A percentile compares a stretch with the other conserved stretches of the same genome.
Conservation (phyloP, 2,329 filamentous ascomycete genomes). For the Apiospora koreana region DNA sequence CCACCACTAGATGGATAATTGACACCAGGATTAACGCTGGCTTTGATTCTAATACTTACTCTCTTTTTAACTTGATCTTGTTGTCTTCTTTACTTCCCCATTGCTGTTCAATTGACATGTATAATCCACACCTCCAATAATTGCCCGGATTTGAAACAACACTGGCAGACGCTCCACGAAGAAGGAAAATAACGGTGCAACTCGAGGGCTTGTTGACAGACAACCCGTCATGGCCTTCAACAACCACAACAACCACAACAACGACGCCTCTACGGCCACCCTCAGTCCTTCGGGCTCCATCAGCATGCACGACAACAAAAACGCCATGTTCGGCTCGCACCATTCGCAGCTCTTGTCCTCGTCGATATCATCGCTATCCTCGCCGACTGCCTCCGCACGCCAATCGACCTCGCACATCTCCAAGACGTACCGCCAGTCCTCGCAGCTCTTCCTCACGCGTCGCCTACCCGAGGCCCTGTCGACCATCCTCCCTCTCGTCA, state of each 20-base stretch:
- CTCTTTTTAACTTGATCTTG: neutral
- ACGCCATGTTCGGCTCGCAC: constrained; percentile 42
- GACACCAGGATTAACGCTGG: neutral
- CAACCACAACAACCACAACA: constrained; percentile 23
- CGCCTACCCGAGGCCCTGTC: constrained; percentile 87
- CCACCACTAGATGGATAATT: neutral
- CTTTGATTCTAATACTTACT: neutral
- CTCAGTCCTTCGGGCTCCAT: constrained; percentile 47
- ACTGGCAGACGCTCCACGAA: neutral
- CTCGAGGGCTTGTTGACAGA: neutral
- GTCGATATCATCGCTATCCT: constrained; percentile 70
- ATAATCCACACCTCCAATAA: neutral
- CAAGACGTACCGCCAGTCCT: constrained; percentile 91
- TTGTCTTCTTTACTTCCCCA: neutral
- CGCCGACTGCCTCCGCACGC: constrained; percentile 58
- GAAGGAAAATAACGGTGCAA: neutral
- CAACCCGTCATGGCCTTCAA: constrained; percentile 40
- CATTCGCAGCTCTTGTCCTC: neutral
- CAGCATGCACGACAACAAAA: neutral
- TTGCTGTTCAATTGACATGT: neutral
- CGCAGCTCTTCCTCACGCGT: constrained; percentile 91
- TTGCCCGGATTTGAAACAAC: neutral
- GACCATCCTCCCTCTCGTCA: constrained; percentile 81
- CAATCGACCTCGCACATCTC: constrained; percentile 74
- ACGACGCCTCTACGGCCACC: constrained; percentile 42